Evolutionary conservation across 768 basidiomycete species (phyloP), one percentile per base, ranked within the genome.

Genomic region (Ephemerocybe angulata): DNA sequence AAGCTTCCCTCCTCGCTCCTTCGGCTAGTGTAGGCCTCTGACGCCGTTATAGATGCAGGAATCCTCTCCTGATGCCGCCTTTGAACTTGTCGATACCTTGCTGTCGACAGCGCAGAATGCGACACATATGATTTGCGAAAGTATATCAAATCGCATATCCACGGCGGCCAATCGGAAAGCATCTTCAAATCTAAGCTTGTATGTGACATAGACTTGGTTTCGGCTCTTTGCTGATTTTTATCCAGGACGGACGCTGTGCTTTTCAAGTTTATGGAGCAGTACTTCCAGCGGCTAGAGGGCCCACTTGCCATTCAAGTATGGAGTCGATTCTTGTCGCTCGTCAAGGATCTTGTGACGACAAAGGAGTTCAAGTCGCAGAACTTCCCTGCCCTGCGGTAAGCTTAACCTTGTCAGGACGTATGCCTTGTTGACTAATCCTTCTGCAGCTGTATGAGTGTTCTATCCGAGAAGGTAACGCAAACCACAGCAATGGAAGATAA

Each of bases 221-320:
- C 33, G 8, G 15, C 10, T 17, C 19, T 8, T 46, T 52, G 46
- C 21, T 52, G 22, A 62, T n/a, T 43, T 30, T 44, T 60, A 21
- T 15, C 19, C 48, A 95, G 93, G 55, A 79, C 82, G 33, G 91
- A 93, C 56, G 69, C 72, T 3, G 76, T 78, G 15, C 63, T 93
- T n/a, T 93, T 92, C 76, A 82, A 78, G 28, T 98, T 98, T 67
- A 74, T 98, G 43, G 93, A 98, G 64, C 84, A 84, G 52, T 98
- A 98, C 65, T 67, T 98, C 27, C 72, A 72, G 17, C 82, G 86
- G 10, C 69, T 98, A 38, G 97, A 98, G 68, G 92, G 93, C 0
- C 92, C 97, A 0, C 73, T 97, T 31, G 95, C 92, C 3, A 77
- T 94, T 11, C 97, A 98, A 71, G 89, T 98, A 19, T 98, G 96